Evolutionary conservation across 2,329 filamentous ascomycete species (phyloP), one percentile per base, ranked within the genome.

Genomic region (Xylariaceae sp.): DNA sequence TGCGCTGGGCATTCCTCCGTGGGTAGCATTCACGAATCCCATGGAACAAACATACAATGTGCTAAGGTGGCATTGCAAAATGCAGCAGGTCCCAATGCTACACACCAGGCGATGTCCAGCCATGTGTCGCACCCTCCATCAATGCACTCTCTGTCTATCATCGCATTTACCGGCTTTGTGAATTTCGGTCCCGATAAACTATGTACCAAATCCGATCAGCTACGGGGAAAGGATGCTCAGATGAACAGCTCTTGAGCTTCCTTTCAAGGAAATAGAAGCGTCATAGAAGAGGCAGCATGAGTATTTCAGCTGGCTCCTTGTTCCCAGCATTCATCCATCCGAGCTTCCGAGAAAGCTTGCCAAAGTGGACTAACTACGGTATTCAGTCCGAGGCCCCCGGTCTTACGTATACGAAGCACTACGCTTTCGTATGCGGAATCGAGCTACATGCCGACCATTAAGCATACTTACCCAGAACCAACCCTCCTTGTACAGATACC

Each of bases 41-140:
- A 37, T 14, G 45, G 44, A 26, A 28, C 50, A n/a, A 29, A 31
- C n/a, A 39, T 24, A 19, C 26, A 54, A 34, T 26, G 17, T 51
- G 47, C 39, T 16, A 60, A 43, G 53, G 58, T 60, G 28, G 26
- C 58, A 61, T 56, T 47, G 21, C 19, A 59, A 58, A 61, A n/a
- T n/a, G n/a, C n/a, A n/a, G n/a, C n/a, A 61, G 58, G 51, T 56
- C 55, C 58, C 56, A 53, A 28, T 46, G 33, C 53, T 21, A 52
- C 48, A 33, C 33, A n/a, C 14, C 33, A 48, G 54, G 41, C 57
- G 43, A 49, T 53, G 48, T 28, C 23, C 19, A 53, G 53, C 57
- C 57, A 58, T 60, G 54, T 60, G 53, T 53, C 49, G 53, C 53
- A 56, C 53, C 53, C 51, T 58, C 52, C 53, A 37, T 24, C 45